A percentile compares a stretch with the other conserved stretches of the same genome.
Evolutionary conservation across 2,329 filamentous ascomycete species (phyloP).

Genomic region (Celoporthe dispersa): DNA sequence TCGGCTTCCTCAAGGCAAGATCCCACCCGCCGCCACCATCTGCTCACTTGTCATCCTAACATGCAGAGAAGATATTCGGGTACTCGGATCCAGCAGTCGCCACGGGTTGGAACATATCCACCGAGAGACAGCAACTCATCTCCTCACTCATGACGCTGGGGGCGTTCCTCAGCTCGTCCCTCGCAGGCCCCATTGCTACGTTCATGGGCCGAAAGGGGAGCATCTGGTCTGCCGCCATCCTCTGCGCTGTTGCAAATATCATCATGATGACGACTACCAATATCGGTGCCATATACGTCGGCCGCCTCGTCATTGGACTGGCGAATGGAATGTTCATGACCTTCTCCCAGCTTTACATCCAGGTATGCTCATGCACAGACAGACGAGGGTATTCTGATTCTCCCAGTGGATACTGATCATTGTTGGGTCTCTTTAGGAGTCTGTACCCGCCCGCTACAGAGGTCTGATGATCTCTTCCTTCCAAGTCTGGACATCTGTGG

Average conservation of each 20-base stretch:
- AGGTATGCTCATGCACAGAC: slow-evolving; percentile 26
- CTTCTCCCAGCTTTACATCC: slow-evolving; percentile 46
- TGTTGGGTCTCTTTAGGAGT: slow-evolving; percentile 13
- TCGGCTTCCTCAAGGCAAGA: slow-evolving; percentile 49
- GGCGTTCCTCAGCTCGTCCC: slow-evolving; percentile 49
- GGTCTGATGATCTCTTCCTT: slow-evolving; percentile 50
- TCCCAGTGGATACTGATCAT: not conserved
- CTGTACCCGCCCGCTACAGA: slow-evolving; percentile 47
- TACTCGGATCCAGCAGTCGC: slow-evolving; percentile 40
- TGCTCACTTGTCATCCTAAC: not conserved
- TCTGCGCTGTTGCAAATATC: slow-evolving; percentile 56
- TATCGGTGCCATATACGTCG: slow-evolving; percentile 59
- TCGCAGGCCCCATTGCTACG: slow-evolving; percentile 45
- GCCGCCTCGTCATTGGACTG: slow-evolving; percentile 58
- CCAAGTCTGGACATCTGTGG: slow-evolving; percentile 50
- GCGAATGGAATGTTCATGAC: slow-evolving; percentile 64
- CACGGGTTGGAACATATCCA: slow-evolving; percentile 50
- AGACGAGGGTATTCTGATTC: not conserved
- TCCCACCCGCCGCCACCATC: not conserved
- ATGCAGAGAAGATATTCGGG: slow-evolving; percentile 41
- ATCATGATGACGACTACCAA: slow-evolving; percentile 61
- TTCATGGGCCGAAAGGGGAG: slow-evolving; percentile 40
- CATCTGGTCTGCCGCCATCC: slow-evolving; percentile 52
- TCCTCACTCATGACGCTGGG: slow-evolving; percentile 54
- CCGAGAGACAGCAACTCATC: slow-evolving; percentile 51